phyloP scores from a whole-genome alignment of 108 stramenopile genomes.

The Nannochloropsis gaditana region DNA sequence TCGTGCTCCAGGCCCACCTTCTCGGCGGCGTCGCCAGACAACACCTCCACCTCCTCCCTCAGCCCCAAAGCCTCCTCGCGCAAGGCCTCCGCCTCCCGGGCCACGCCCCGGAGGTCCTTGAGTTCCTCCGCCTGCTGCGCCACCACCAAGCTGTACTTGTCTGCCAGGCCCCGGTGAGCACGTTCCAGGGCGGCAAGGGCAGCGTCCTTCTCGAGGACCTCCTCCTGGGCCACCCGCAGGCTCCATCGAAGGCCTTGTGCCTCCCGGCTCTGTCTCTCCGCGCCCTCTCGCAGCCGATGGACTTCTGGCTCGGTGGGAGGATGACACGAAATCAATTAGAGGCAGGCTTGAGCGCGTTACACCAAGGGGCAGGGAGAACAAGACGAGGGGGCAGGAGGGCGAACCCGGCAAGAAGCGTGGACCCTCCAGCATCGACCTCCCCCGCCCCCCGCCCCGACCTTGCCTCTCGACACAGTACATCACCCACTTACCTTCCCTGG shows the following conservation, averaged over 20 bases:
- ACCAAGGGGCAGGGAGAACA: no score
- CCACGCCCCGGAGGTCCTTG: neutral
- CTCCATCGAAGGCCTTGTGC: neutral
- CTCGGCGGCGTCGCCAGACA: neutral
- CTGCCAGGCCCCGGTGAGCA: neutral
- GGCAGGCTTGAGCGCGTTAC: no score
- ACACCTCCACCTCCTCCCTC: neutral
- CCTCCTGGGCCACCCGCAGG: neutral
- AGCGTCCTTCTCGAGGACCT: neutral
- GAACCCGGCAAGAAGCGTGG: neutral
- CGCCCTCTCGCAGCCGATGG: neutral
- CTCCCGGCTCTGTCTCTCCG: neutral
- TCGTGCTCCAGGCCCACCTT: neutral
- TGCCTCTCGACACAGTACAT: neutral
- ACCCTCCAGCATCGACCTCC: neutral
- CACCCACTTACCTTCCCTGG: neutral
- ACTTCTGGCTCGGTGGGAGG: neutral
- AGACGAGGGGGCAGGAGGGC: neutral
- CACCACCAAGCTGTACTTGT: neutral
- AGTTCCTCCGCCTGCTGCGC: neutral
- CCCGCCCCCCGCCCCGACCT: neutral
- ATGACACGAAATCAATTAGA: no score
- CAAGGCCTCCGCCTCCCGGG: neutral
- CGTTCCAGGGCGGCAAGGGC: neutral
- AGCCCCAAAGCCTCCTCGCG: neutral